Percentiles rank a stretch among this genome's conserved stretches.
These are phyloP conservation scores for Cryphonectria carpinicola DNA, from an alignment of 2,329 filamentous ascomycete species.

Conservation along the genomic window DNA sequence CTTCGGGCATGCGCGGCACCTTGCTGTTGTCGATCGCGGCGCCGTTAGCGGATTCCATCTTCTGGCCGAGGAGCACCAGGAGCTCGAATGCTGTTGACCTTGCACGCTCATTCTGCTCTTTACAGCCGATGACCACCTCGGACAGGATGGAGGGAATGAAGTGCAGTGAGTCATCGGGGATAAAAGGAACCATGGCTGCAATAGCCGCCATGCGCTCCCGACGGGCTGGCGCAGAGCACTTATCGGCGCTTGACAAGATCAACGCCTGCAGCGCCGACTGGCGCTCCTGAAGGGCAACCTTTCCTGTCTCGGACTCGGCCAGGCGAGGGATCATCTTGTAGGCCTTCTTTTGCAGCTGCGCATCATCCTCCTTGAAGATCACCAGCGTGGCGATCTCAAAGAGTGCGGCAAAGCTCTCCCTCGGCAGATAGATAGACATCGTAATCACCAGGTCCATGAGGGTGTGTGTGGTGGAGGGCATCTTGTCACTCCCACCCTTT, in stretches of 20 bases:
- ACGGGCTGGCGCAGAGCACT: slow-evolving; percentile 83
- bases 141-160: slow-evolving; percentile 92
- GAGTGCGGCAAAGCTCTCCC: slow-evolving; percentile 80
- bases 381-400: slow-evolving; percentile 87
- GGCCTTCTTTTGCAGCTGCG: slow-evolving; percentile 97
- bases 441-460: slow-evolving; percentile 97
- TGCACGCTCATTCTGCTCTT: slow-evolving; percentile 96
- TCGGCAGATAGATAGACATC: slow-evolving; percentile 89
- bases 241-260: slow-evolving; percentile 77
- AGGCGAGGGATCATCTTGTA: slow-evolving; percentile 97
- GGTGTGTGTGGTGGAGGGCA: slow-evolving; percentile 92
- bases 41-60: slow-evolving; percentile 68
- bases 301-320: slow-evolving; percentile 77
- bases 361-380: slow-evolving; percentile 79
- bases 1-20: slow-evolving; percentile 82
- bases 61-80: slow-evolving; percentile 84
- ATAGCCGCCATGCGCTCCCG: slow-evolving; percentile 86
- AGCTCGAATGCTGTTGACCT: slow-evolving; percentile 88
- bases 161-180: slow-evolving; percentile 79
- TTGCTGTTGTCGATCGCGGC: slow-evolving; percentile 82
- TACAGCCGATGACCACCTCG: slow-evolving; percentile 94
- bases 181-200: slow-evolving; percentile 75
- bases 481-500: slow-evolving; percentile 68
- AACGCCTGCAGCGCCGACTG: slow-evolving; percentile 81
- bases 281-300: slow-evolving; percentile 74